These are phyloP conservation scores for Microthlaspi erraticum DNA, from an alignment of 345 rosid species.

Conservation along the genomic window DNA sequence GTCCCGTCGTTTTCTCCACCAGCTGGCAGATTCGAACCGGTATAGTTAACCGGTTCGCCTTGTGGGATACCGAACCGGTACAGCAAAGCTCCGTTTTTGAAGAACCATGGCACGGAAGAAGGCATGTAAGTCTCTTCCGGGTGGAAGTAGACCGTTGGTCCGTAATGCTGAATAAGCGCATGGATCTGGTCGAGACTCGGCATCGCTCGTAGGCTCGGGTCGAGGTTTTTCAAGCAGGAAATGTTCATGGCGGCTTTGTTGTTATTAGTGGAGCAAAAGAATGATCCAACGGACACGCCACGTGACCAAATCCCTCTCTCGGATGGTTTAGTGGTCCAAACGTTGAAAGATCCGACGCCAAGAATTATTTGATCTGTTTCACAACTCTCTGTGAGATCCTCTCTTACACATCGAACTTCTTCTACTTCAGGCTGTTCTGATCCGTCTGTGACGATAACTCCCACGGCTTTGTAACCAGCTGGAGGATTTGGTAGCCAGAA, in stretches of 20 bases:
- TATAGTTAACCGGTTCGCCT: constrained; percentile 58
- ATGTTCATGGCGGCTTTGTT: constrained; percentile 53
- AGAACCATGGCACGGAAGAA: constrained; percentile 90
- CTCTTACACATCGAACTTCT: constrained; percentile 79
- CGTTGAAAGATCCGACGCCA: constrained; percentile 54
- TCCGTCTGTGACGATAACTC: constrained; percentile 62
- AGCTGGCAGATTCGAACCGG: constrained; percentile 69
- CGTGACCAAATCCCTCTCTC: constrained; percentile 61
- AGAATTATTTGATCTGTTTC: constrained; percentile 62
- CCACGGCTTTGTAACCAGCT: constrained; percentile 78
- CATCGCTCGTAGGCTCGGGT: constrained; percentile 61
- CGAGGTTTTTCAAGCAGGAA: constrained; percentile 78
- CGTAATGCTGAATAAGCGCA: constrained; percentile 72
- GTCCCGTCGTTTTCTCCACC: constrained; percentile 78
- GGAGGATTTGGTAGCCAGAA: constrained; percentile 92
- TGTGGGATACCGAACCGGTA: constrained; percentile 48
- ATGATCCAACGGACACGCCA: constrained; percentile 79
- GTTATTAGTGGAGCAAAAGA: constrained; percentile 57
- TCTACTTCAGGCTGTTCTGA: constrained; percentile 65
- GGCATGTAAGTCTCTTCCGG: constrained; percentile 87
- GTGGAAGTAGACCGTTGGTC: constrained; percentile 88
- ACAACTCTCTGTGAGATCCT: constrained; percentile 78
- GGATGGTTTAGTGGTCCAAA: constrained; percentile 73
- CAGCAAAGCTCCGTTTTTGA: constrained; percentile 82
- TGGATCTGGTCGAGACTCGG: constrained; percentile 82